Base-by-base conservation (phyloP, 1,284 basidiomycete genomes). In the Ustilago xerochloae region DNA sequence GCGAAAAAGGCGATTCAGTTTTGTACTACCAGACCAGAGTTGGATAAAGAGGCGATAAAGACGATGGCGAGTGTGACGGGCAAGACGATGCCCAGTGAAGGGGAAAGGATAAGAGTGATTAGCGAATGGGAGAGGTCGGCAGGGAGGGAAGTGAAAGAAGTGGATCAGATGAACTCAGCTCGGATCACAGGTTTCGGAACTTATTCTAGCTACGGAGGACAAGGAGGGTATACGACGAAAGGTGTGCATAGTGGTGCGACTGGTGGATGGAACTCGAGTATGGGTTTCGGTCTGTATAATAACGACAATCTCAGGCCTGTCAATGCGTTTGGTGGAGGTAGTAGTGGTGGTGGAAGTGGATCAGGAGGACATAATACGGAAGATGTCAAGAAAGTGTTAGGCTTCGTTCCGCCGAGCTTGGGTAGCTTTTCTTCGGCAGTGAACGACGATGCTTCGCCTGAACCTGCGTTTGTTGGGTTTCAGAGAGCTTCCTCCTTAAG, bases 221-320 rank as follows among this genome's bases (percentile, higher is more conserved):
- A 46, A 20, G 65, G 74, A 26, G 68, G 68, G 13, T 63, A 65
- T 32, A 55, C 16, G 2, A 43, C 68, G 1, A 28, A 43, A 4
- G 68, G 62, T 6, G 68, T 71, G 22, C 68, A 71, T 43, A 72
- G 63, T 28, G 64, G 63, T 12, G 70, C 70, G 16, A 67, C 64
- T 8, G 64, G 64, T 13, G 63, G 60, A 6, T 73, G 70, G 70
- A 73, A 64, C 20, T 73, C 70, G 55, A 52, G 43, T 20, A 73
- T 66, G 59, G 60, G 64, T 8, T 73, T 67, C 38, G 63, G 64
- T 3, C 36, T 60, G 51, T 60, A 66, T 33, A 63, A 47, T 24
- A 48, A 66, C 13, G 60, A 56, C 16, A 32, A 47, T 15, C 30
- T 66, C 22, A 39, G 53, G 15, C 43, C 66, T 39, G 15, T 38